Evolutionary conservation across 176 grass and related monocot genomes (phyloP).

Genomic region (Sorghum bicolor): Sorghum_bicolor_NCBIv3 NC_012871.2:49676001-49676500

Average conservation of each 20-base stretch:
- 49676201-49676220: not conserved
- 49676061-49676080: not conserved
- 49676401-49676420: not conserved
- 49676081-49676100: slow-evolving; percentile 9
- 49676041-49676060: slow-evolving; percentile 25
- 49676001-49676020: too few species aligned
- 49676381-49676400: not conserved
- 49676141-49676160: not conserved
- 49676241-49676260: not conserved
- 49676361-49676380: not conserved
- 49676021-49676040: too few species aligned
- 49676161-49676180: not conserved
- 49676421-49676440: not conserved
- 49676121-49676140: slow-evolving; percentile 33
- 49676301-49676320: slow-evolving; percentile 32
- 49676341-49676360: not conserved
- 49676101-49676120: slow-evolving; percentile 19
- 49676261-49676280: not conserved
- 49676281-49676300: slow-evolving; percentile 15
- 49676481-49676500: too few species aligned
- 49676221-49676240: not conserved
- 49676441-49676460: too few species aligned
- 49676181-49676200: not conserved
- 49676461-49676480: too few species aligned
- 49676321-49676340: slow-evolving; percentile 18